Base-by-base conservation (phyloP, 495 filamentous ascomycete species). In the Penicillium simplicissimum region DNA sequence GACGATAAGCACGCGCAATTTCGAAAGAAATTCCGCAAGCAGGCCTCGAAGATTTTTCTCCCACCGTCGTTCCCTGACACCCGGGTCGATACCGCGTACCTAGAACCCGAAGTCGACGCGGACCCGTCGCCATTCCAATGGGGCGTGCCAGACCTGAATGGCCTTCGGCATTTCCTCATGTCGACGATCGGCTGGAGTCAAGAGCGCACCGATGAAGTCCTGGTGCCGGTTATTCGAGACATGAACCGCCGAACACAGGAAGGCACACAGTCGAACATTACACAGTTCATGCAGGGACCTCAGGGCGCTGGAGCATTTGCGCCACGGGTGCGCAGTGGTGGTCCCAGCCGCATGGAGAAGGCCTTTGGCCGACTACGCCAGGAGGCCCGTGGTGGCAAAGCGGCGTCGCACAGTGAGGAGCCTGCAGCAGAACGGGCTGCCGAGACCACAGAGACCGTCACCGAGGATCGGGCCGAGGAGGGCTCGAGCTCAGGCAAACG, bases 261-360 rank as follows among this genome's bases (percentile, higher is more conserved):
- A 73, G 95, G 96, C 1, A 97, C 93, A 19, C 95, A 98, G 80
- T 87, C 85, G 34, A 98, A 98, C 71, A 96, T 98, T 64, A 98
- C 95, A n/a, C 81, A 86, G 25, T 98, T 86, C 70, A 95, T 98
- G 72, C 78, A 81, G 21, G 86, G 87, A 1, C 75, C 74, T 4
- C 84, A 85, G 0, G 88, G 88, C 0, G 80, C 79, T 38, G 87
- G 89, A 52, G 87, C 86, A 1, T 96, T 95, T 81, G 92, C 92
- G 33, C 93, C 92, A 1, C 84, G 90, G 47, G 83, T 84, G 62
- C 84, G 81, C 55, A 66, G 58, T 1, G 84, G 75, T 15, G 84
- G 83, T 36, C 87, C 84, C 58, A 93, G 89, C 80, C 79, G 93
- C 62, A 93, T 97, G 89, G 88, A 90, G 57, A 66, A 86, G 47